These are phyloP conservation scores for Durusdinium trenchii DNA, from an alignment of 73 alveolate species.

Conservation along the genomic window DNA sequence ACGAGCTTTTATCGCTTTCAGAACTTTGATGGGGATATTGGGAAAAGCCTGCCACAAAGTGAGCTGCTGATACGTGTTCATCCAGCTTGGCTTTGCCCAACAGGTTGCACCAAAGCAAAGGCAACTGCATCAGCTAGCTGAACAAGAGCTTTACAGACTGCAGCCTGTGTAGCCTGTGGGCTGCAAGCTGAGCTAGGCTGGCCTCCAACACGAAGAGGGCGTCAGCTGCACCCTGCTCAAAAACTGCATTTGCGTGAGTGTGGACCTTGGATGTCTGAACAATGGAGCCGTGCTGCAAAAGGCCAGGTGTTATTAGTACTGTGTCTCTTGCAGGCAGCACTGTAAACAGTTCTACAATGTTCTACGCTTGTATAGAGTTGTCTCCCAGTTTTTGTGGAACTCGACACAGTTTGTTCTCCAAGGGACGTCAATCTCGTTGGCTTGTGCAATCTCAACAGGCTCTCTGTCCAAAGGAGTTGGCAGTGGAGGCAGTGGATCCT, in stretches of 20 bases:
- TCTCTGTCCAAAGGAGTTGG: not conserved
- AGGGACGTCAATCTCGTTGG: constrained; percentile 38
- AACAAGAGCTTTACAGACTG: too few relatives aligned
- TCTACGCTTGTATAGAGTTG: too few relatives aligned
- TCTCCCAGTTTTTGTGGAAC: too few relatives aligned
- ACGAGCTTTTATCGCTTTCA: too few relatives aligned
- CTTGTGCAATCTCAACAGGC: constrained; percentile 12
- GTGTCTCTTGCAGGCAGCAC: too few relatives aligned
- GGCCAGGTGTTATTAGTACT: too few relatives aligned
- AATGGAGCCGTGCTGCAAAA: not conserved
- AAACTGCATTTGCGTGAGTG: not conserved
- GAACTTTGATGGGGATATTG: not conserved
- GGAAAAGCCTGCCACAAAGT: not conserved
- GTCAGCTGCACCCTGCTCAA: constrained; percentile 41
- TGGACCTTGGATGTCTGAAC: not conserved
- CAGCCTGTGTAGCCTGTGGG: too few relatives aligned
- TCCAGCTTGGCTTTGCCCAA: not conserved
- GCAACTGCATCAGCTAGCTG: not conserved
- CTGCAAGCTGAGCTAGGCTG: too few relatives aligned
- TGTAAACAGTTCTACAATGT: too few relatives aligned
- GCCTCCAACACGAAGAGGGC: constrained; percentile 63
- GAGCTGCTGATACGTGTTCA: not conserved
- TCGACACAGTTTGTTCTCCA: not conserved
- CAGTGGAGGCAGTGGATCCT: constrained; percentile 31
- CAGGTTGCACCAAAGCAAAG: not conserved